Conservation (phyloP, 441 rosid genomes). For the Corymbia calophylla region DNA sequence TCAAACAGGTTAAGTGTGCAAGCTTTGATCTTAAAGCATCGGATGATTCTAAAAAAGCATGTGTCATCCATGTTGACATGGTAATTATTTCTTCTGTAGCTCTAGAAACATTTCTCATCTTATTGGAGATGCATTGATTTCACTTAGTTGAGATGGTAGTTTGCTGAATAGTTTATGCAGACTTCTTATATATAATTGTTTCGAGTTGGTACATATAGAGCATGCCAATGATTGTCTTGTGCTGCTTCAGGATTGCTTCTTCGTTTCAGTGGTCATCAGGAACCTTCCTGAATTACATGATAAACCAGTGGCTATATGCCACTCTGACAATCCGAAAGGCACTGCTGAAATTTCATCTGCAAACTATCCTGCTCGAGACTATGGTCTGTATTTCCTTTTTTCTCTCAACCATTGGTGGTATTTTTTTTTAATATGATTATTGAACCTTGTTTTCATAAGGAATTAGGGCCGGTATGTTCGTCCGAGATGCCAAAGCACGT, state of each 20-base stretch:
- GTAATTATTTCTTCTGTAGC: slow-evolving; percentile 27
- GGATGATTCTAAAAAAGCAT: slow-evolving; percentile 26
- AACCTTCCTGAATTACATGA: slow-evolving; percentile 58
- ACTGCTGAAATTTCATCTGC: slow-evolving; percentile 98
- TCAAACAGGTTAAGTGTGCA: slow-evolving; percentile 23
- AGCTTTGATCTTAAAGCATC: slow-evolving; percentile 26
- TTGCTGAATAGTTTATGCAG: background rate
- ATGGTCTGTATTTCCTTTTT: slow-evolving; percentile 49
- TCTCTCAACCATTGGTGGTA: background rate
- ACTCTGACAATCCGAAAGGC: slow-evolving; percentile 90
- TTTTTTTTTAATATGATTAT: background rate
- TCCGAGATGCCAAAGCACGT: slow-evolving; percentile 82
- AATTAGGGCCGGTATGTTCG: slow-evolving; percentile 90
- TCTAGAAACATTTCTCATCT: background rate
- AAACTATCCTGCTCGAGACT: slow-evolving; percentile 85
- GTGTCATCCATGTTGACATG: slow-evolving; percentile 84
- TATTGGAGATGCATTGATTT: background rate
- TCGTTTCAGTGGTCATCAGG: slow-evolving; percentile 85
- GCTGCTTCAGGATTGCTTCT: slow-evolving; percentile 83
- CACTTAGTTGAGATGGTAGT: background rate
- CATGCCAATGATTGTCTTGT: slow-evolving; percentile 9
- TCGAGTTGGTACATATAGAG: background rate
- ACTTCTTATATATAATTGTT: background rate
- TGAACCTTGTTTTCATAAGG: slow-evolving; percentile 30
- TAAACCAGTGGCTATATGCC: slow-evolving; percentile 88